Evolutionary conservation across 2,329 filamentous ascomycete species (phyloP), one percentile per base, ranked within the genome.

Genomic region (Sarocladium oryzae): DNA sequence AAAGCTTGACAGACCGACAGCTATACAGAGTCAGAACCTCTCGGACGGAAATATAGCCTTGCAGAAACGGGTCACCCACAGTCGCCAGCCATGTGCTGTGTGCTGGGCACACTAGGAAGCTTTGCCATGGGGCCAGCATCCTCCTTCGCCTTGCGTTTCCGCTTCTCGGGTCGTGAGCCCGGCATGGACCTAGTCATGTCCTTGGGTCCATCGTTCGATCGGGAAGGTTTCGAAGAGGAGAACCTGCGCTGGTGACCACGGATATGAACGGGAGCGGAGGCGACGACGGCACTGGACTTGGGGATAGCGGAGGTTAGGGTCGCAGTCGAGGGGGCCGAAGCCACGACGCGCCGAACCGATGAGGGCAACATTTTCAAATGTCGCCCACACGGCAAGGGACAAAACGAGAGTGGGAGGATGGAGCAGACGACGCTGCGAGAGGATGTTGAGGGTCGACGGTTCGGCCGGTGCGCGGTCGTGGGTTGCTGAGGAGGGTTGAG

Each of bases 1-100:
- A 77, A 99, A 97, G 54, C 86, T 86, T 7, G 92, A 93, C 41
- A 96, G 76, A 56, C 87, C 85, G 55, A 97, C 79, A 63, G 95
- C 93, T 97, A 58, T 4, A 56, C 24, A 13, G 46, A 46, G 53
- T 63, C 49, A 59, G 58, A 50, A 58, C 30, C 18, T 8, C 15
- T 2, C 4, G 37, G 8, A 30, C 50, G 36, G 8, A 46, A 9
- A 24, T 16, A 20, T 16, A n/a, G 13, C 16, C 23, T 13, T 26
- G 11, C n/a, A n/a, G n/a, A n/a, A 35, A 32, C 3, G 6, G 4
- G 40, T 50, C 30, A 64, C 75, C 30, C 67, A 87, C 85, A 81
- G 68, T 82, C 77, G 62, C 82, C 78, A 49, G 81, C 78, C 57
- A 91, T 76, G 69, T 89, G 81, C 57, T 85, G 79, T 46, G 87